Base-by-base conservation (phyloP, 345 rosid species). In the Brassica carinata region DNA sequence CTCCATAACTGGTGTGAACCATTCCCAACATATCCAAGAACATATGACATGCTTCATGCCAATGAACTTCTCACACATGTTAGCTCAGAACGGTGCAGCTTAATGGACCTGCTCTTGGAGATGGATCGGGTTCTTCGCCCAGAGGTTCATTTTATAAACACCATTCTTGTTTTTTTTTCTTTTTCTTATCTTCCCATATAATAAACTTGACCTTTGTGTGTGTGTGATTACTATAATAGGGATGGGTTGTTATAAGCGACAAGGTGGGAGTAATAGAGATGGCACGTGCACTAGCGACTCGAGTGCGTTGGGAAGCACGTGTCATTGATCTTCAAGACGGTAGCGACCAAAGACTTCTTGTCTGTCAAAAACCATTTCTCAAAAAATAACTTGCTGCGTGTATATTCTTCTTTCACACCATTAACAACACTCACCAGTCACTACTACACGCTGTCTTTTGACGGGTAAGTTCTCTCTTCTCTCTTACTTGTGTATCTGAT, bases 1-100 rank as follows among this genome's bases (percentile, higher is more conserved):
- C 51, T 90, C 69, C 99, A 96, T 74, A 94, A 96, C 79, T 96
- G 99, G 99, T 96, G 99, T 80, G 98, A 96, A 83, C 91, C 98
- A 48, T 96, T 96, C 86, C 98, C 99, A 45, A 96, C 99, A 2
- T 96, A 96, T 78, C 97, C 98, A 19, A 86, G 99, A 74, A 94
- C 99, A 64, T 96, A 96, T 69, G 99, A 96, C 79, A 76, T 96
- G 94, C 96, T 96, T 83, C 97, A 94, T 73, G 99, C 97, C 77
- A 84, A 90, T 81, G 97, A 90, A 55, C 92, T 96, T 57, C 93
- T 96, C 67, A 86, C 99, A 33, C 91, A 79, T 78, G 85, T 92
- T 30, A 84, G 85, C 71, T 75, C 91, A 6, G 90, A 86, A 72
- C 86, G 85, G 79, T 96, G 99, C 31, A 82, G 87, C 77, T 73